These are phyloP conservation scores for Colletotrichum filicis DNA, from an alignment of 2,329 filamentous ascomycete genomes.

Conservation along the genomic window DNA sequence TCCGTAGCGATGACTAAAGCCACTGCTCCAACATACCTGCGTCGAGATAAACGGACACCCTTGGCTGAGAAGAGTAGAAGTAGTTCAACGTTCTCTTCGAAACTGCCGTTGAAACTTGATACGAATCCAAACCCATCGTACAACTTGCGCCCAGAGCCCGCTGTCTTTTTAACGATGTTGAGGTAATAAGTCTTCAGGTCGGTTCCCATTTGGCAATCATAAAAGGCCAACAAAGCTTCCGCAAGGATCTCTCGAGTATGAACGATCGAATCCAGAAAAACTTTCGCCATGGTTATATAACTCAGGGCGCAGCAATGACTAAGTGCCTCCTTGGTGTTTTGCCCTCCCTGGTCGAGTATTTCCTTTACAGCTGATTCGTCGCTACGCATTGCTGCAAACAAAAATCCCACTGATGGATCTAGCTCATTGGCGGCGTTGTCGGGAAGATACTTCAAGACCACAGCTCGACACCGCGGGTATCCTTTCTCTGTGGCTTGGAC, in stretches of 20 bases:
- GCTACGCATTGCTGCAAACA: too few species aligned
- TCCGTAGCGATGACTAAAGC: constrained; percentile 13
- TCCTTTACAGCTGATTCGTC: too few species aligned
- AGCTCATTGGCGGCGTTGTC: not conserved
- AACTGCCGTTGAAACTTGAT: too few species aligned
- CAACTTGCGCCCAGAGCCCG: not conserved
- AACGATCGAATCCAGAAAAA: too few species aligned
- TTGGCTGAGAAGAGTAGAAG: not conserved
- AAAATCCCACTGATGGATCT: not conserved
- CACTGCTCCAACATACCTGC: not conserved
- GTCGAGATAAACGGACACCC: not conserved
- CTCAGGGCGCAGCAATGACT: too few species aligned
- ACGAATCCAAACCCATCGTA: too few species aligned
- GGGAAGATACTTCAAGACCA: not conserved
- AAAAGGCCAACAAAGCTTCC: not conserved
- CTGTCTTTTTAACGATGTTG: not conserved
- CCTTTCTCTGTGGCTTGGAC: not conserved
- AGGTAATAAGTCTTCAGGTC: not conserved
- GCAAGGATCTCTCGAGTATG: too few species aligned
- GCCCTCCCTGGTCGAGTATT: too few species aligned
- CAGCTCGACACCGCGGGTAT: not conserved
- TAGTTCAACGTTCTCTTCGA: not conserved
- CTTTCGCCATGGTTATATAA: too few species aligned
- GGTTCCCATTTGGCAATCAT: not conserved
- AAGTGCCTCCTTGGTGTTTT: too few species aligned